Conservation (phyloP, 495 filamentous ascomycete species). For the Podospora pseudopauciseta region DNA sequence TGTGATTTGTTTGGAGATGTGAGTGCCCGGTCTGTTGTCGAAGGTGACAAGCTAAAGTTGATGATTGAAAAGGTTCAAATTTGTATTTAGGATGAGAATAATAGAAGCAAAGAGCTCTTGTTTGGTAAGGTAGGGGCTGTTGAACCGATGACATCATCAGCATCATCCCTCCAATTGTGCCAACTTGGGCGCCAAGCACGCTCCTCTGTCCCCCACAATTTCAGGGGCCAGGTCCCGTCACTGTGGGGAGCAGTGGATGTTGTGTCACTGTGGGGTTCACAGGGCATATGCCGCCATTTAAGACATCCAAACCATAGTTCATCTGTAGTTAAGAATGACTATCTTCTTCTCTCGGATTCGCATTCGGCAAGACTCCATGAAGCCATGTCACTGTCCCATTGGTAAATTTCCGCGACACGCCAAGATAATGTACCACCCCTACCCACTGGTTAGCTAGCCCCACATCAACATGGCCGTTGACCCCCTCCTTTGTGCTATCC, state of each 20-base stretch:
- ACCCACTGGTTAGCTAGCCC: not conserved
- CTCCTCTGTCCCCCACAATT: not conserved
- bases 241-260: not conserved
- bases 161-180: not conserved
- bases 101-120: not conserved
- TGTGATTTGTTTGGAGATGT: not conserved
- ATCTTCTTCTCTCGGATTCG: not conserved
- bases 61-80: not conserved
- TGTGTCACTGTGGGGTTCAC: too few relatives aligned
- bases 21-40: not conserved
- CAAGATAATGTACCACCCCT: not conserved
- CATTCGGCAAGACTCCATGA: not conserved
- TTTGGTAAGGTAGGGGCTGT: not conserved
- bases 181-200: not conserved
- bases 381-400: not conserved
- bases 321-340: not conserved
- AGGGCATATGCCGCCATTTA: not conserved
- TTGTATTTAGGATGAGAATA: not conserved
- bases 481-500: not conserved
- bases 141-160: constrained; percentile 12
- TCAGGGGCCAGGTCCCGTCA: not conserved
- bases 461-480: not conserved
- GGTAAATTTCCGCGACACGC: not conserved
- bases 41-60: not conserved
- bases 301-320: not conserved